Conservation (phyloP, 2,329 filamentous ascomycete genomes). For the Fusarium sp. region DNA sequence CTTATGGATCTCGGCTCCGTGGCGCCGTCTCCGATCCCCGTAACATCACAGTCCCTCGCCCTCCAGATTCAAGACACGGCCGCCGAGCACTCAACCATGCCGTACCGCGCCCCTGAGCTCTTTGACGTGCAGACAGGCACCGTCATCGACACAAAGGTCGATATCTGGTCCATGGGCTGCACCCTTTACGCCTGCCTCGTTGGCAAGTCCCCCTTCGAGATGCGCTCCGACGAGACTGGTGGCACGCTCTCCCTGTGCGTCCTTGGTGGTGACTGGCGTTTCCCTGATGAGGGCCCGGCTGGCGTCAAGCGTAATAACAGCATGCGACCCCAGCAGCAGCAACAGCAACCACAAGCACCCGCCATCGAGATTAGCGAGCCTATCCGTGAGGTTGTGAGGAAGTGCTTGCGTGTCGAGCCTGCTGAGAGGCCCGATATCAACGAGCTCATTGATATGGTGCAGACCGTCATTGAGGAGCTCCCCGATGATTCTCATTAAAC, state of each 20-base stretch:
- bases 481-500: conserved; percentile 62
- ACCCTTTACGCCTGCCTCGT: conserved; percentile 98
- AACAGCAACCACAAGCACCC: conserved; percentile 45
- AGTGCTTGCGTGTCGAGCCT: conserved; percentile 88
- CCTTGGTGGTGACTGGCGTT: conserved; percentile 93
- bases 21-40: conserved; percentile 85
- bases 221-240: conserved; percentile 94
- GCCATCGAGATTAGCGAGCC: conserved; percentile 77
- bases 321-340: conserved; percentile 49
- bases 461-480: conserved; percentile 74
- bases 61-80: conserved; percentile 94
- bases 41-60: conserved; percentile 90
- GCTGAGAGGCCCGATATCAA: conserved; percentile 88
- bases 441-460: conserved; percentile 83
- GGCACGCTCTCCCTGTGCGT: conserved; percentile 94
- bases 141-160: conserved; percentile 93
- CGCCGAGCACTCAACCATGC: conserved; percentile 98
- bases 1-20: conserved; percentile 98
- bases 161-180: conserved; percentile 97
- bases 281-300: conserved; percentile 84
- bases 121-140: conserved; percentile 97
- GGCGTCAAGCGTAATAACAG: conserved; percentile 61
- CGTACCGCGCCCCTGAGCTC: conserved; percentile 95
- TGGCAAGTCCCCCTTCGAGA: conserved; percentile 96
- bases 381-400: conserved; percentile 88